Percentiles rank a stretch among this genome's conserved stretches.
phyloP scores from a whole-genome alignment of 1,284 basidiomycete species.

The Leccinum fuscescens region DNA sequence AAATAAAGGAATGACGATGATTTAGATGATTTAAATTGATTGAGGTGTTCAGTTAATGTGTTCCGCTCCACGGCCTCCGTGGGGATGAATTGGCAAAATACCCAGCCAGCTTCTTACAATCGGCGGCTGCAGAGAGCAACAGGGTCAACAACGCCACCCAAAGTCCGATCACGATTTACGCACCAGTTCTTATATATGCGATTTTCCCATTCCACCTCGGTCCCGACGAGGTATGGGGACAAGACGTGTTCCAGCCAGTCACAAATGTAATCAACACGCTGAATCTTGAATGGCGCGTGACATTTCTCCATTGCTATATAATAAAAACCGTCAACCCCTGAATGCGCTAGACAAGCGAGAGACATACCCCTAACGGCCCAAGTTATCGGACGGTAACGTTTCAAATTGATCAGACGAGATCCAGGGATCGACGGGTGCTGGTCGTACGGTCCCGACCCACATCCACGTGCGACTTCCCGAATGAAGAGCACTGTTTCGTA shows the following conservation, averaged over 20 bases:
- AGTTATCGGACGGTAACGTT: conserved; percentile 35
- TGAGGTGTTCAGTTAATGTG: neutral
- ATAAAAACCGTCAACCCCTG: conserved; percentile 1
- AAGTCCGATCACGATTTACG: neutral
- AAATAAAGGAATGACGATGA: neutral
- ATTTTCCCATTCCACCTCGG: conserved; percentile 33
- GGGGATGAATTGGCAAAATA: neutral
- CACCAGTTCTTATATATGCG: conserved; percentile 31
- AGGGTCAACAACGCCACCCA: neutral
- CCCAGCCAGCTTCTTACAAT: neutral
- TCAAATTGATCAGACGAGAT: conserved; percentile 32
- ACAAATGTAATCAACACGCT: conserved; percentile 32
- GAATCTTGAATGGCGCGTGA: conserved; percentile 33
- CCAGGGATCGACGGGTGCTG: conserved; percentile 29
- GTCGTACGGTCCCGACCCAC: conserved; percentile 30
- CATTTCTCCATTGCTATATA: conserved; percentile 34
- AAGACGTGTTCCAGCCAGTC: conserved; percentile 34
- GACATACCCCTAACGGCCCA: conserved; percentile 36
- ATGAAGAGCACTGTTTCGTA: conserved; percentile 31
- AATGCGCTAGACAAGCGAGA: neutral
- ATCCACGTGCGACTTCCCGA: conserved; percentile 33
- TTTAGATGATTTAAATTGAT: neutral
- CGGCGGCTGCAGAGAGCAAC: conserved; percentile 9
- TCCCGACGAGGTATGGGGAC: conserved; percentile 27
- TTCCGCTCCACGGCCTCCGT: neutral